These are phyloP conservation scores for Fusarium sp. DNA, from an alignment of 2,329 filamentous ascomycete genomes.

Conservation along the genomic window DNA sequence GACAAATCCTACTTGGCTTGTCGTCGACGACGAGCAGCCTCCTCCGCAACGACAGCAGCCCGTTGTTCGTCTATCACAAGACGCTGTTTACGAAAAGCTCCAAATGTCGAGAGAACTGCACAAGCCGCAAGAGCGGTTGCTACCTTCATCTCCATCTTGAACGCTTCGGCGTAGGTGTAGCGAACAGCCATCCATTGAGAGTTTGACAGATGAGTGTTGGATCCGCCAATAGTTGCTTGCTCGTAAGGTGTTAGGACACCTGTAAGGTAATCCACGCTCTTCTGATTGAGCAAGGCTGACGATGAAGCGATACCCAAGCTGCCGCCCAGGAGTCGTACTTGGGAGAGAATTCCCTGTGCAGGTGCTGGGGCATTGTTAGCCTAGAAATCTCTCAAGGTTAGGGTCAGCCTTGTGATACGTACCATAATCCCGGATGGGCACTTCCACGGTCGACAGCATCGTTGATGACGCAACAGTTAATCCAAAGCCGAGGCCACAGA, in stretches of 20 bases:
- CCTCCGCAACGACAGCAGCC: conserved; percentile 35
- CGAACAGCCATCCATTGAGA: conserved; percentile 54
- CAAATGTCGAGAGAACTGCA: conserved; percentile 59
- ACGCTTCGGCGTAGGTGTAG: conserved; percentile 61
- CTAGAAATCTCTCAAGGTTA: conserved; percentile 4
- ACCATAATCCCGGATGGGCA: conserved; percentile 64
- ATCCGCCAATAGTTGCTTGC: conserved; percentile 47
- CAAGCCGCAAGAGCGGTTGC: conserved; percentile 59
- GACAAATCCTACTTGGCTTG: conserved; percentile 12
- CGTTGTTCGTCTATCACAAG: conserved; percentile 41
- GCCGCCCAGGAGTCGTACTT: conserved; percentile 67
- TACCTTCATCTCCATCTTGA: conserved; percentile 64
- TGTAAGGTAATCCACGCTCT: conserved; percentile 50
- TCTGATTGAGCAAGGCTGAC: conserved; percentile 61
- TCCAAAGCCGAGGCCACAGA: conserved; percentile 69
- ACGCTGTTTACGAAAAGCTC: conserved; percentile 56
- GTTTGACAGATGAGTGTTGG: conserved; percentile 44
- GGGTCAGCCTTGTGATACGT: conserved; percentile 1
- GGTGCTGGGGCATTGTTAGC: conserved; percentile 57
- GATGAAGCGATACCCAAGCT: conserved; percentile 69
- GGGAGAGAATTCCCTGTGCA: conserved; percentile 68
- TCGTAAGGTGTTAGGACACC: conserved; percentile 51
- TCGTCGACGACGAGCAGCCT: conserved; percentile 32
- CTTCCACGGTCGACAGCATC: conserved; percentile 61
- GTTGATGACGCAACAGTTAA: conserved; percentile 64